Evolutionary conservation across 2,329 filamentous ascomycete species (phyloP).

Genomic region (Neospermospora avenae): DNA sequence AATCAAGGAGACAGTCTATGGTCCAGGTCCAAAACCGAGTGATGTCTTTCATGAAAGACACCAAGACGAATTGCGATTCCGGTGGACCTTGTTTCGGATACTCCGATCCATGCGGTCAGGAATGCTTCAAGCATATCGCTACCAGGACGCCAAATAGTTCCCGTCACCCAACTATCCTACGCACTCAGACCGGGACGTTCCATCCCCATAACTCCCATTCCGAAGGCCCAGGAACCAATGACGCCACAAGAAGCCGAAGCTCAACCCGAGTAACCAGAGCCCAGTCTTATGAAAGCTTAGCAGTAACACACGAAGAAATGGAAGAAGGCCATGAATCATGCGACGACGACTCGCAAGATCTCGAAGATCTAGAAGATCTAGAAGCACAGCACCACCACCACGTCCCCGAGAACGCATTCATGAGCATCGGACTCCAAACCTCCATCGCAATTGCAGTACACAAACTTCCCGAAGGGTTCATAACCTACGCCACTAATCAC

Average conservation of each 20-base stretch:
- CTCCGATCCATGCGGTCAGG: slow-evolving; percentile 62
- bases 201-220: neutral
- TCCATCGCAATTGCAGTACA: slow-evolving; percentile 93
- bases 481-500: slow-evolving; percentile 97
- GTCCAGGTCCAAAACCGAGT: slow-evolving; percentile 53
- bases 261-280: slow-evolving; percentile 6
- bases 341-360: slow-evolving; percentile 5
- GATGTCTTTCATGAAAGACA: slow-evolving; percentile 63
- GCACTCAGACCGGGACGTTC: slow-evolving; percentile 18
- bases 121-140: slow-evolving; percentile 59
- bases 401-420: slow-evolving; percentile 88
- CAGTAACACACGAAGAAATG: slow-evolving; percentile 15
- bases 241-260: neutral
- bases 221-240: neutral
- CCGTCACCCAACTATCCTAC: slow-evolving; percentile 12
- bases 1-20: slow-evolving; percentile 49
- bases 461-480: slow-evolving; percentile 84
- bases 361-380: slow-evolving; percentile 24
- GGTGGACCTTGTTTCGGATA: slow-evolving; percentile 61
- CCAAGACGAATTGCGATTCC: slow-evolving; percentile 60
- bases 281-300: slow-evolving; percentile 8
- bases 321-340: neutral
- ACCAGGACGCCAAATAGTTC: slow-evolving; percentile 32
- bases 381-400: slow-evolving; percentile 75
- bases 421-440: slow-evolving; percentile 93